Conservation (phyloP, 2,329 filamentous ascomycete species). For the Ophiocordyceps camponoti-leonardi region DNA sequence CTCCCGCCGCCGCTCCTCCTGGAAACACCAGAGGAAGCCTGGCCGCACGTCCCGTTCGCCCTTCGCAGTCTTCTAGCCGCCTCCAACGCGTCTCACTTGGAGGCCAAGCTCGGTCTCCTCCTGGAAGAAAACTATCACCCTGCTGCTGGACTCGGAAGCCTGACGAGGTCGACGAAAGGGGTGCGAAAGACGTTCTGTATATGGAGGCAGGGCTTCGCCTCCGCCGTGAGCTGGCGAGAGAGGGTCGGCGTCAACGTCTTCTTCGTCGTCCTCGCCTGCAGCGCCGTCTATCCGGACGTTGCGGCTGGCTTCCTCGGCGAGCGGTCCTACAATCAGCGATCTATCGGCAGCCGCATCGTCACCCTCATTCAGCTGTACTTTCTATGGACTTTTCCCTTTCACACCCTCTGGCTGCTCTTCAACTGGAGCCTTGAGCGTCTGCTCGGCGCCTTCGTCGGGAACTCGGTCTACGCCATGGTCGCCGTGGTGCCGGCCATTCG, state of each 20-base stretch:
- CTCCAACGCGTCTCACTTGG: slow-evolving; percentile 3
- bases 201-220: slow-evolving; percentile 5
- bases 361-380: slow-evolving; percentile 6
- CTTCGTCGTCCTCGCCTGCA: slow-evolving; percentile 6
- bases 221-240: slow-evolving; percentile 3
- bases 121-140: slow-evolving; percentile 3
- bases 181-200: slow-evolving; percentile 5
- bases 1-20: background rate
- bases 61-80: slow-evolving; percentile 4
- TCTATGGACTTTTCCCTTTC: slow-evolving; percentile 5
- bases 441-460: slow-evolving; percentile 6
- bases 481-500: slow-evolving; percentile 5
- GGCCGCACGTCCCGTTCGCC: slow-evolving; percentile 1
- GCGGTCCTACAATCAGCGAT: slow-evolving; percentile 7
- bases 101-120: slow-evolving; percentile 4
- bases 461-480: slow-evolving; percentile 6
- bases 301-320: slow-evolving; percentile 6
- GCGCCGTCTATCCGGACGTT: slow-evolving; percentile 5
- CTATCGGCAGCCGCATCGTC: slow-evolving; percentile 6
- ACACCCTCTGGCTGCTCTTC: slow-evolving; percentile 6
- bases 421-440: slow-evolving; percentile 7
- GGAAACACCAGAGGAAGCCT: slow-evolving; percentile 4
- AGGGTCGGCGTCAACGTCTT: slow-evolving; percentile 5
- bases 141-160: slow-evolving; percentile 1
- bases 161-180: slow-evolving; percentile 2